phyloP scores from a whole-genome alignment of 2,329 filamentous ascomycete species.

The Ceratocystis colombiana region DNA sequence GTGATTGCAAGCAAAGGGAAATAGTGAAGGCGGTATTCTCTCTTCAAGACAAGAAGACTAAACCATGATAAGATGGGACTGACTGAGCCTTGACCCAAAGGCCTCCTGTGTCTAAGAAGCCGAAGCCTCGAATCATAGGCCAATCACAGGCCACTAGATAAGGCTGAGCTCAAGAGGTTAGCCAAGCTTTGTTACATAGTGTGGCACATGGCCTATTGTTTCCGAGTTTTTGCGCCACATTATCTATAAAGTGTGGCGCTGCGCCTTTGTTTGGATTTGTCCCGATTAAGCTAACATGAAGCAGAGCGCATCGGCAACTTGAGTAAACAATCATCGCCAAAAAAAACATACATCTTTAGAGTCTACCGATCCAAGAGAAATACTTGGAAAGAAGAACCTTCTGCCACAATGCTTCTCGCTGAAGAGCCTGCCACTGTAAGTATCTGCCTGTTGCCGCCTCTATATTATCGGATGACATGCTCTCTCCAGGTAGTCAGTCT shows the following conservation, averaged over 20 bases:
- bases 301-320: neutral
- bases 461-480: neutral
- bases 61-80: neutral
- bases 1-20: neutral
- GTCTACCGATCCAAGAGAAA: neutral
- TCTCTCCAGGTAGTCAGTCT: neutral
- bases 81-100: slow-evolving; percentile 9
- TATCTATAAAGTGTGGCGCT: neutral
- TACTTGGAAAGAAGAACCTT: neutral
- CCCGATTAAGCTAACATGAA: slow-evolving; percentile 18
- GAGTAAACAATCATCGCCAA: neutral
- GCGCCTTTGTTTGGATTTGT: slow-evolving; percentile 3
- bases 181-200: neutral
- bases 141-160: neutral
- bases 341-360: neutral
- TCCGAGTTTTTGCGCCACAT: slow-evolving; percentile 15
- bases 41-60: neutral
- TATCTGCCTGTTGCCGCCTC: neutral
- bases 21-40: neutral
- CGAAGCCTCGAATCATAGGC: slow-evolving; percentile 1
- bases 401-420: slow-evolving; percentile 73
- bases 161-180: slow-evolving; percentile 1
- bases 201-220: neutral
- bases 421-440: slow-evolving; percentile 79
- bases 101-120: slow-evolving; percentile 6